Base-by-base conservation (phyloP, 2,329 filamentous ascomycete genomes). In the Emergomyces pasteurianus region DNA sequence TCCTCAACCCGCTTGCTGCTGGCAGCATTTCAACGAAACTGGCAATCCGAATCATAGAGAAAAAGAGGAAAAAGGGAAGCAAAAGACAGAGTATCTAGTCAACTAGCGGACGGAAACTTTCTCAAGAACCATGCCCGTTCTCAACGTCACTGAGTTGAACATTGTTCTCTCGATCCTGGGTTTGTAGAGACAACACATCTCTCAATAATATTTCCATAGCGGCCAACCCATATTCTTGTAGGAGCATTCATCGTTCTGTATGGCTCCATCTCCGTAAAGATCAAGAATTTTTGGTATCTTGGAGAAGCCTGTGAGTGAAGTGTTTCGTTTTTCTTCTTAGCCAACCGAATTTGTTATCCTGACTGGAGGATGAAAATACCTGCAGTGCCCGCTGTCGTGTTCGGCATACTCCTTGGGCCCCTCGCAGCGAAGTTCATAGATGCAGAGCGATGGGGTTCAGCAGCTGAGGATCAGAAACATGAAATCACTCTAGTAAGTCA, bases 341-440 rank as follows among this genome's bases (percentile, higher is more conserved):
- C 52, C 21, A 10, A 40, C 36, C 2, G 21, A n/a, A 34, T 40
- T 21, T 3, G n/a, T 23, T 56, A 40, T 28, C 43, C 28, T 59
- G 53, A 38, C 36, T 14, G 26, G 40, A 23, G 34, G 66, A 10
- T 65, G 7, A 31, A 56, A 31, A 21, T 9, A 16, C 28, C 34
- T 38, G 10, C 42, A 84, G 81, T 85, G 21, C 81, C 81, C 2
- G 81, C 83, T 0, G 76, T 85, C 26, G 21, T 80, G 9, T 64
- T 83, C 34, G 83, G 83, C 2, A 77, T 83, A 56, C 66, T 78
- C 0, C 73, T 86, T 3, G 83, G 83, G 0, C 83, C 83, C 0
- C 69, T 83, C 21, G 75, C 78, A 4, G 78, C 81, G 0, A 83
- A 77, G 46, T 80, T 85, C 58, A 66, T 86, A 4, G 74, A 81